Evolutionary conservation across 208 protist species (phyloP).

Genomic region (Borovskyia barvae): DNA sequence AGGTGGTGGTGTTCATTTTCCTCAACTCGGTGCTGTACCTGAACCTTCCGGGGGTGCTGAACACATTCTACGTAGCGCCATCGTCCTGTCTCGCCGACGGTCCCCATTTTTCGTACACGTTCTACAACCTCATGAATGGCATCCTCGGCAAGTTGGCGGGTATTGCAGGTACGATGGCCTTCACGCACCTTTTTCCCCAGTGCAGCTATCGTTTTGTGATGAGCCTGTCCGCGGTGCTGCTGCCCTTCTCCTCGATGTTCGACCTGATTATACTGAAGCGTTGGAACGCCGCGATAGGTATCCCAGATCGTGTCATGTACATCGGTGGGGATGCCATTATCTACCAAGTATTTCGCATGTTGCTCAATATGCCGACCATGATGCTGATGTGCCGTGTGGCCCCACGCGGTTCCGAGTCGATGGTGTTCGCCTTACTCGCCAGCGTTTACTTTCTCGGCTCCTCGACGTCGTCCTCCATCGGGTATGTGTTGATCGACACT

Average conservation of each 20-base stretch:
- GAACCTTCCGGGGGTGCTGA: constrained; percentile 29
- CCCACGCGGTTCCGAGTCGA: too few relatives aligned
- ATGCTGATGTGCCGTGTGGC: too few relatives aligned
- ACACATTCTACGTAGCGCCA: constrained; percentile 37
- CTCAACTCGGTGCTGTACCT: constrained; percentile 33
- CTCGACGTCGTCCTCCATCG: constrained; percentile 3
- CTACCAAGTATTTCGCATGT: constrained; percentile 39
- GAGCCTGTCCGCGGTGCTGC: constrained; percentile 20
- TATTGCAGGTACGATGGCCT: constrained; percentile 32
- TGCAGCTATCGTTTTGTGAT: constrained; percentile 38
- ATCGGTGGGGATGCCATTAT: constrained; percentile 59
- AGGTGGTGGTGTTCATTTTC: constrained; percentile 49
- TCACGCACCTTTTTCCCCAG: constrained; percentile 49
- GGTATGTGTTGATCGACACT: constrained; percentile 14
- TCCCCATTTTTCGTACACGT: constrained; percentile 54
- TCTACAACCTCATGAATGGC: constrained; percentile 38
- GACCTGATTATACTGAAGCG: constrained; percentile 53
- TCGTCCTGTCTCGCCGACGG: constrained; percentile 37
- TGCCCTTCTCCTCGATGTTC: constrained; percentile 34
- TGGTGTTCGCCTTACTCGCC: too few relatives aligned
- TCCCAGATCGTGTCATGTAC: constrained; percentile 54
- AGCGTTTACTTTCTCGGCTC: not conserved
- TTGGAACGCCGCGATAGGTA: constrained; percentile 34
- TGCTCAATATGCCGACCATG: too few relatives aligned
- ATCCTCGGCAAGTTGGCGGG: constrained; percentile 36